Base-by-base conservation (phyloP, 176 grass and related monocot species). In the Chrysopogon serrulatus region DNA sequence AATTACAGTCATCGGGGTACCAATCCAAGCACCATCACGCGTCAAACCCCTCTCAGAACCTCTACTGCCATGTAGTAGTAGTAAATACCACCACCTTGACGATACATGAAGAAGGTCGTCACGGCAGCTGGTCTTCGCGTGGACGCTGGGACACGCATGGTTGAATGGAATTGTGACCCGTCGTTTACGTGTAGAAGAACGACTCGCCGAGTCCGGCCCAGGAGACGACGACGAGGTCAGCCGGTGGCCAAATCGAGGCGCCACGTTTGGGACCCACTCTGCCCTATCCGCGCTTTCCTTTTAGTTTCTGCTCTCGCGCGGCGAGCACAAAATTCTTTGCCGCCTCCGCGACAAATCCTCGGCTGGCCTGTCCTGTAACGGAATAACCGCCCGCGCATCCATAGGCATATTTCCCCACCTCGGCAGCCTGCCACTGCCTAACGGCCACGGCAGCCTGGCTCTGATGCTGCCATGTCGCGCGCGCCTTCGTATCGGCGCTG, bases 401-500 rank as follows among this genome's bases (percentile, higher is more conserved):
- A n/a, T 28, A 82, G 28, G 43, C 43, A 51, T 51, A 51, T n/a
- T n/a, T n/a, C 17, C 48, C 71, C 37, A 68, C 78, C 78, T 70
- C 61, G 71, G 37, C 49, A 65, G 43, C 43, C 43, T 68, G 48
- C 48, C 49, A 26, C n/a, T n/a, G n/a, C n/a, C n/a, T n/a, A n/a
- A n/a, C 87, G 87, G 76, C 69, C 74, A 56, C 51, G 17, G 80
- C 56, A 34, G 53, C 63, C 48, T 69, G 74, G 67, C 67, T 65
- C 84, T 74, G 47, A 86, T 90, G 88, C 68, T 72, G 69, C 84
- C 37, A 83, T 90, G 73, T 79, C 88, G 73, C 64, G 75, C 68
- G 30, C 11, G 71, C 10, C 60, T 66, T n/a, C n/a, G n/a, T n/a
- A 33, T 8, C 27, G 77, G 60, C 47, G 42, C 28, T 35, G 21